Percentiles rank a stretch among this genome's conserved stretches.
These are phyloP conservation scores for Haplographium delicatum DNA, from an alignment of 495 filamentous ascomycete species.

Conservation along the genomic window DNA sequence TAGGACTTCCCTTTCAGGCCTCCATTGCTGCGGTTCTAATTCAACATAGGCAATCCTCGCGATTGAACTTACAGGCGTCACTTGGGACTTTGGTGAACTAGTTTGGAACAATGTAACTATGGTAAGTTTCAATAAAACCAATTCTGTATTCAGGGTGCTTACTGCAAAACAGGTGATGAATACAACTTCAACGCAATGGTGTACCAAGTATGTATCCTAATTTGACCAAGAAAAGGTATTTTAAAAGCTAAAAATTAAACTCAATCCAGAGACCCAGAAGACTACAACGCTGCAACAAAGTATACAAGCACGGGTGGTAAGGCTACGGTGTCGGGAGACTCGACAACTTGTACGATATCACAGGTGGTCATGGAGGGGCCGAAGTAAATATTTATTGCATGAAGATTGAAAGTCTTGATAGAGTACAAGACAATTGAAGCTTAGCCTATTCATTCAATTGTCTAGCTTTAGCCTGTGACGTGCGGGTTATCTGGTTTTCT, in stretches of 20 bases:
- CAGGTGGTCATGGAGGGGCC: slow-evolving; percentile 6
- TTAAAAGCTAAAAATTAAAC: background rate
- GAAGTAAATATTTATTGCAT: too few relatives aligned
- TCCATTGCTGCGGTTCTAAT: too few relatives aligned
- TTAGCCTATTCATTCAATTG: background rate
- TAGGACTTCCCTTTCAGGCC: too few relatives aligned
- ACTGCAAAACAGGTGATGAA: slow-evolving; percentile 8
- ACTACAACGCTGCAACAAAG: slow-evolving; percentile 4
- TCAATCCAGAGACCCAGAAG: background rate
- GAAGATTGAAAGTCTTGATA: background rate
- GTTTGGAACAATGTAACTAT: background rate
- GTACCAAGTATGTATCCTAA: slow-evolving; percentile 2
- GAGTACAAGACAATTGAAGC: background rate
- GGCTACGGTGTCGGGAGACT: background rate
- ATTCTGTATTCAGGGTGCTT: too few relatives aligned
- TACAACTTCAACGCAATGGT: slow-evolving; percentile 3
- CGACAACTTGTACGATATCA: slow-evolving; percentile 10
- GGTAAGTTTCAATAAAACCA: too few relatives aligned
- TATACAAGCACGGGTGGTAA: background rate
- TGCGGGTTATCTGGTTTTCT: too few relatives aligned
- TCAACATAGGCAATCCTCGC: background rate
- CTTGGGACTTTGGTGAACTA: background rate
- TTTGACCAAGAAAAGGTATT: background rate
- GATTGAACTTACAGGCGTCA: background rate
- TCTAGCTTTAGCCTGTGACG: background rate